Conservation (phyloP, 176 grass and related monocot genomes). For the Panicum miliaceum region DNA sequence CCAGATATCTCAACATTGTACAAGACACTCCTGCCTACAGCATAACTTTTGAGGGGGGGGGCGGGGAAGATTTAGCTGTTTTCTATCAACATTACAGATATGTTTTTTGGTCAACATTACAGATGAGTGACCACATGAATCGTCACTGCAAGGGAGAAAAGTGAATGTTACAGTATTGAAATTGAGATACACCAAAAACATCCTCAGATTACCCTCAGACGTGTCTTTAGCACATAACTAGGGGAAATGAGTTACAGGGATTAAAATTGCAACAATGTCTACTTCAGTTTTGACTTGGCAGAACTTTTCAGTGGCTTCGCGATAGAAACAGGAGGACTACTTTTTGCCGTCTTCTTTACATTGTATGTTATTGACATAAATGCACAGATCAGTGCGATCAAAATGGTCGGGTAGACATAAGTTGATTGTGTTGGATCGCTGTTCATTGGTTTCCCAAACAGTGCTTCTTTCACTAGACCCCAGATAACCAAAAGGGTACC, state of each 20-base stretch:
- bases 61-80: not conserved
- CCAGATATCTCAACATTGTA: slow-evolving; percentile 20
- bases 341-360: slow-evolving; percentile 60
- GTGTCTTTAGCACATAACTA: slow-evolving; percentile 41
- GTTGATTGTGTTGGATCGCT: slow-evolving; percentile 58
- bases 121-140: not conserved
- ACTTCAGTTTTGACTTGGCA: slow-evolving; percentile 97
- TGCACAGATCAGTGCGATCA: slow-evolving; percentile 73
- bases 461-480: slow-evolving; percentile 89
- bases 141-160: slow-evolving; percentile 23
- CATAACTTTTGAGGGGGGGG: not conserved
- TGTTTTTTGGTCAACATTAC: slow-evolving; percentile 33
- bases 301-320: slow-evolving; percentile 89
- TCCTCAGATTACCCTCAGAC: not conserved
- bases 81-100: slow-evolving; percentile 36
- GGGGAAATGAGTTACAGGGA: slow-evolving; percentile 38
- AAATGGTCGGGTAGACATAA: slow-evolving; percentile 88
- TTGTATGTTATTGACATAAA: slow-evolving; percentile 86
- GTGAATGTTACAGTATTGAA: slow-evolving; percentile 43
- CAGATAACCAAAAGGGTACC: slow-evolving; percentile 85
- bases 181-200: slow-evolving; percentile 43
- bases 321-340: slow-evolving; percentile 64
- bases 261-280: slow-evolving; percentile 36
- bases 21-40: slow-evolving; percentile 15
- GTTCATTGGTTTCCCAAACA: slow-evolving; percentile 71